Evolutionary conservation across 1,139 yeast species (phyloP).

Genomic region (Taiozyma sp.): DNA sequence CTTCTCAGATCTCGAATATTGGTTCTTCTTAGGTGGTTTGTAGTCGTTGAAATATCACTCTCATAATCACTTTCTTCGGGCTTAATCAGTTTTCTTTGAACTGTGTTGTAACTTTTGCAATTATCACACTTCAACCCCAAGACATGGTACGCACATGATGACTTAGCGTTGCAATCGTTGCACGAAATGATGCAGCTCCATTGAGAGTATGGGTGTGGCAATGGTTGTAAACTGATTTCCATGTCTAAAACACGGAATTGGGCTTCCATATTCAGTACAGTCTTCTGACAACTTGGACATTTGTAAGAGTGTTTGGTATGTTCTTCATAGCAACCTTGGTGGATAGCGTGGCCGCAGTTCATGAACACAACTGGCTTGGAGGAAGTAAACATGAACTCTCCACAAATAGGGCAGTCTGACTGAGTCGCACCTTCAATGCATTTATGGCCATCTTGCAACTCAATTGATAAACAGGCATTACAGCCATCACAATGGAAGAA

Average conservation of each 20-base stretch:
- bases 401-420: conserved; percentile 91
- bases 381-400: conserved; percentile 87
- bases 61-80: conserved; percentile 27
- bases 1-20: conserved; percentile 15
- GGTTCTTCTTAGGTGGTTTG: conserved; percentile 12
- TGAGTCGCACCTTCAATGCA: conserved; percentile 87
- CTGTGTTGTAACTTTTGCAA: conserved; percentile 84
- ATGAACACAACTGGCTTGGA: conserved; percentile 82
- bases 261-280: conserved; percentile 82
- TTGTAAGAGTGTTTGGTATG: conserved; percentile 77
- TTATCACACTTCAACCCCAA: conserved; percentile 84
- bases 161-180: conserved; percentile 85
- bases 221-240: conserved; percentile 70
- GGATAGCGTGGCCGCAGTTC: conserved; percentile 93
- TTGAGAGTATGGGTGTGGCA: conserved; percentile 72
- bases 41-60: conserved; percentile 32
- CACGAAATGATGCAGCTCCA: conserved; percentile 82
- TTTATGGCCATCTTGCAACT: conserved; percentile 69
- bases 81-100: conserved; percentile 60
- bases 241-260: conserved; percentile 82
- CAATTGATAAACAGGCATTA: conserved; percentile 83
- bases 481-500: conserved; percentile 91
- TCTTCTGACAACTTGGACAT: conserved; percentile 86
- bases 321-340: conserved; percentile 77
- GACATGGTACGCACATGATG: conserved; percentile 74